These are phyloP conservation scores for Cryptosporidium sp. DNA, from an alignment of 169 alveolate species.

Conservation along the genomic window DNA sequence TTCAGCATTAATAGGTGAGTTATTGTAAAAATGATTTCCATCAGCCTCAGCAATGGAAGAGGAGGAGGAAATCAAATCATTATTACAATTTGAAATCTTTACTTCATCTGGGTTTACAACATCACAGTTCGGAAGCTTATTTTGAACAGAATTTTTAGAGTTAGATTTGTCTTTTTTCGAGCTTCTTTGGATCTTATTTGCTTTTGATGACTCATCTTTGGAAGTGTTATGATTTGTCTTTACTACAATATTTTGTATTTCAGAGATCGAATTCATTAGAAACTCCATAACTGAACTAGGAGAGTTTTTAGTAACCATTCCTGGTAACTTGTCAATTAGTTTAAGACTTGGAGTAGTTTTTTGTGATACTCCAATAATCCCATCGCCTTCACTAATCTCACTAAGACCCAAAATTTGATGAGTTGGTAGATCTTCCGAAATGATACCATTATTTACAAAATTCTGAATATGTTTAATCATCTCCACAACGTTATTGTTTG, in stretches of 20 bases:
- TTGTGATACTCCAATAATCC: constrained; percentile 21
- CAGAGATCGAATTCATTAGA: constrained; percentile 32
- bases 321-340: constrained; percentile 4
- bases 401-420: constrained; percentile 9
- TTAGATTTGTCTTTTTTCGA: constrained; percentile 11
- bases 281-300: constrained; percentile 66
- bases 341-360: constrained; percentile 20
- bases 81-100: neutral
- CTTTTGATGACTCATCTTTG: constrained; percentile 24
- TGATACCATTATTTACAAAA: constrained; percentile 52
- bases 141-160: neutral
- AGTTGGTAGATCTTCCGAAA: constrained; percentile 40
- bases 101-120: constrained; percentile 6
- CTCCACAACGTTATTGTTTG: constrained; percentile 16
- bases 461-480: constrained; percentile 13
- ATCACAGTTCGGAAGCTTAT: neutral
- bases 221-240: constrained; percentile 30
- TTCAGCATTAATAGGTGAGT: constrained; percentile 32
- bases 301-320: neutral
- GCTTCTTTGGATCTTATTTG: constrained; percentile 32
- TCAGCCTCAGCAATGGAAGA: neutral
- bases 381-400: neutral
- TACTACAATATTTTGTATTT: constrained; percentile 51
- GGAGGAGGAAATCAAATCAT: neutral
- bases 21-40: neutral